These are phyloP conservation scores for Podaxis sp. DNA, from an alignment of 768 basidiomycete genomes.

Conservation along the genomic window DNA sequence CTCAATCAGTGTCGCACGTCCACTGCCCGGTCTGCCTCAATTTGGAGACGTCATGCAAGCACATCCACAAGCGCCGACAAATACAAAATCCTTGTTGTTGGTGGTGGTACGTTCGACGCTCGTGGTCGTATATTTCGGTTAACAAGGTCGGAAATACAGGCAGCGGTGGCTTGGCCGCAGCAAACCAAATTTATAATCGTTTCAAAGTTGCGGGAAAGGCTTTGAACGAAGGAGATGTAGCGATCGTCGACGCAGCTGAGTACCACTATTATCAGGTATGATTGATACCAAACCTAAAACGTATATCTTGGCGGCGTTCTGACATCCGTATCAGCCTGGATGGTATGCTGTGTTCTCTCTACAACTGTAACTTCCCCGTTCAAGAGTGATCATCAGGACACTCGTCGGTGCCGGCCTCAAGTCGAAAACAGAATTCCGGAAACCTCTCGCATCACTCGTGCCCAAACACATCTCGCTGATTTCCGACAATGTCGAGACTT, in stretches of 20 bases:
- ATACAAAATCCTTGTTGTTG: slow-evolving; percentile 84
- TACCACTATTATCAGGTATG: slow-evolving; percentile 84
- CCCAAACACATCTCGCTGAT: slow-evolving; percentile 73
- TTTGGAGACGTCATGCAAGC: slow-evolving; percentile 31
- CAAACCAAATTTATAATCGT: slow-evolving; percentile 83
- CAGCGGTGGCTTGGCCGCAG: slow-evolving; percentile 77
- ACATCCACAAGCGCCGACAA: slow-evolving; percentile 46
- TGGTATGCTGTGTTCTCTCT: slow-evolving; percentile 52
- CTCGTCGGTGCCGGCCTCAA: slow-evolving; percentile 88
- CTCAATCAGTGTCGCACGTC: neutral
- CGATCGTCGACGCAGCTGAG: slow-evolving; percentile 78
- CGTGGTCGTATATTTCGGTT: slow-evolving; percentile 4
- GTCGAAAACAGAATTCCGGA: slow-evolving; percentile 65
- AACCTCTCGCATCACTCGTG: slow-evolving; percentile 67
- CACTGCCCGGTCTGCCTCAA: neutral
- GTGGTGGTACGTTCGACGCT: slow-evolving; percentile 61
- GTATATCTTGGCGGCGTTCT: neutral
- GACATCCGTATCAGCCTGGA: slow-evolving; percentile 55
- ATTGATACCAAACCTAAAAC: neutral
- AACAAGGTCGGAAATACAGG: slow-evolving; percentile 42
- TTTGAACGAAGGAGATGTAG: slow-evolving; percentile 75
- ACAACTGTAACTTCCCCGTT: neutral
- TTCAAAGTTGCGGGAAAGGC: slow-evolving; percentile 71
- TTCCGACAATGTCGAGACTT: slow-evolving; percentile 66
- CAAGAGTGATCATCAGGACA: slow-evolving; percentile 54